Evolutionary conservation across 2,329 filamentous ascomycete genomes (phyloP).

Genomic region (Penicillium sp.): DNA sequence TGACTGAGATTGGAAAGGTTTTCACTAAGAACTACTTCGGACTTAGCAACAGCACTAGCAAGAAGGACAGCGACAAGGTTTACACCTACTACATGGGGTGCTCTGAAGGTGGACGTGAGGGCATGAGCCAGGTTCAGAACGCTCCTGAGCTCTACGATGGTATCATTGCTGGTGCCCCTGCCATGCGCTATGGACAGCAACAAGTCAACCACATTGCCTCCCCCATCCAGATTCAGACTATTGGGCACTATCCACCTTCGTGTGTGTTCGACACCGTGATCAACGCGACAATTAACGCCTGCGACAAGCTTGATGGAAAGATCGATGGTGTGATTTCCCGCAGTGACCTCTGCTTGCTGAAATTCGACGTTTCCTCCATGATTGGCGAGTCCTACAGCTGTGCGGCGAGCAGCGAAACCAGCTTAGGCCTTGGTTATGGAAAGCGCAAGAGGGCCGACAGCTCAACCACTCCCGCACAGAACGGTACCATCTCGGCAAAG

Average conservation of each 20-base stretch:
- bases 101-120: constrained; percentile 57
- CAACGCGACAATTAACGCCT: constrained; percentile 56
- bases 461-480: constrained; percentile 26
- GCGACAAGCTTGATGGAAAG: constrained; percentile 57
- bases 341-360: constrained; percentile 50
- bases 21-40: constrained; percentile 46
- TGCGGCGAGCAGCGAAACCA: constrained; percentile 32
- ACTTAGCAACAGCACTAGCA: constrained; percentile 20
- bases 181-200: constrained; percentile 48
- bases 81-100: constrained; percentile 56
- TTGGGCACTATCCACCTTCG: constrained; percentile 45
- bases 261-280: constrained; percentile 39
- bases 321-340: constrained; percentile 56
- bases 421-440: constrained; percentile 25
- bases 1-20: constrained; percentile 50
- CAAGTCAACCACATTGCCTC: constrained; percentile 47
- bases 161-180: constrained; percentile 48
- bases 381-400: constrained; percentile 51
- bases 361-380: constrained; percentile 49
- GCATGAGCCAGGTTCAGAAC: constrained; percentile 54
- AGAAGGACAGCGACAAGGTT: constrained; percentile 52
- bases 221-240: constrained; percentile 39
- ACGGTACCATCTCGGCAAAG: constrained; percentile 27
- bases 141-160: constrained; percentile 52
- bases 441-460: background rate